Evolutionary conservation across 2,329 filamentous ascomycete species (phyloP).

Genomic region (Parafenestella ontariensis): DNA sequence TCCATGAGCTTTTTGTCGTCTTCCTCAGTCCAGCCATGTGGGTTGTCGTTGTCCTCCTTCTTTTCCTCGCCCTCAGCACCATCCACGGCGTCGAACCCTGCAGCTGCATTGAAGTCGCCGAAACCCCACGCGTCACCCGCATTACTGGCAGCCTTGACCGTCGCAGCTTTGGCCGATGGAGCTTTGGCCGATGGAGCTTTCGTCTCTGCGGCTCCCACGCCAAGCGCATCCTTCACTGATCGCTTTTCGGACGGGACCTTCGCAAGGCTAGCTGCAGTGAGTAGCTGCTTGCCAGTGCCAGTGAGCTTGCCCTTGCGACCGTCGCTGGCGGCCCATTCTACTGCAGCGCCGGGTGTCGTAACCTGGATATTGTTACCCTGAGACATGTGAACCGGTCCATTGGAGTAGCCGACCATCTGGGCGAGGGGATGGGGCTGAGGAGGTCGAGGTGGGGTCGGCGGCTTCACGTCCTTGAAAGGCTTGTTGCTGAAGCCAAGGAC

Average conservation of each 20-base stretch:
- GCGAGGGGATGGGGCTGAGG: constrained; percentile 13
- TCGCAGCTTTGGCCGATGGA: not conserved
- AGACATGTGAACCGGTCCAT: rapidly evolving
- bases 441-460: constrained; percentile 13
- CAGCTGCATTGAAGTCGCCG: not conserved
- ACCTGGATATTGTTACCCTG: constrained; percentile 19
- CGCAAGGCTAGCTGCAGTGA: constrained; percentile 19
- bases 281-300: constrained; percentile 19
- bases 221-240: not conserved
- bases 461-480: constrained; percentile 35
- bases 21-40: constrained; percentile 42
- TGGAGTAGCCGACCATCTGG: constrained; percentile 16
- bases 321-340: constrained; percentile 45
- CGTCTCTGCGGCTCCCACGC: constrained; percentile 1
- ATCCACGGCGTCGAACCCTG: too few species aligned
- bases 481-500: constrained; percentile 39
- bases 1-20: constrained; percentile 52
- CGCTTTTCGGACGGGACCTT: constrained; percentile 16
- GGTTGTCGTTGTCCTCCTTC: constrained; percentile 1
- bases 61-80: not conserved
- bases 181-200: constrained; percentile 1
- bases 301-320: constrained; percentile 39
- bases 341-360: constrained; percentile 28
- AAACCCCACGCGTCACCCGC: not conserved
- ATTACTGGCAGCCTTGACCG: not conserved